Conservation (phyloP, 306 rosid species). For the Acacia crassicarpa region DNA sequence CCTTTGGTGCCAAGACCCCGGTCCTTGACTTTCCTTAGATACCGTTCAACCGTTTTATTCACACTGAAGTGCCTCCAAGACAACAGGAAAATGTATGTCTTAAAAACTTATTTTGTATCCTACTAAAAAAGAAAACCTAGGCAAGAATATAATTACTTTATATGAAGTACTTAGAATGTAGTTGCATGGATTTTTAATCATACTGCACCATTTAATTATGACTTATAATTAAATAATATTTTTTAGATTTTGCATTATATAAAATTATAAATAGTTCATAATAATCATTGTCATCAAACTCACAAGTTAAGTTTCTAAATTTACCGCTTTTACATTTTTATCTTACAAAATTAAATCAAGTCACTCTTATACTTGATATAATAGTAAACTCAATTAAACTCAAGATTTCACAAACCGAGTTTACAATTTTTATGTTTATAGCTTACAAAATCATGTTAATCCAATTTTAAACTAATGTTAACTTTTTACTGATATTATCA, state of each 20-base stretch:
- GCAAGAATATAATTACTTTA: background rate
- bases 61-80: slow-evolving; percentile 58
- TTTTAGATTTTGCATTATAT: background rate
- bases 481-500: too few species aligned
- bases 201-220: background rate
- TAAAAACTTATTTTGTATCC: background rate
- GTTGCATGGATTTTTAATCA: background rate
- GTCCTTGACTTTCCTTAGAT: slow-evolving; percentile 63
- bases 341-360: too few species aligned
- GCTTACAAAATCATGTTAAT: too few species aligned
- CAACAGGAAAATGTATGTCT: background rate
- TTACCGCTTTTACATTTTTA: too few species aligned
- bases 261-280: background rate
- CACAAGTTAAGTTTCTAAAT: too few species aligned
- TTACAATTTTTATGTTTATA: too few species aligned
- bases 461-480: too few species aligned
- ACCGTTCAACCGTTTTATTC: slow-evolving; percentile 77
- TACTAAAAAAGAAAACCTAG: background rate
- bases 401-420: too few species aligned
- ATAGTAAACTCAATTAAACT: too few species aligned
- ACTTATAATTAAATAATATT: background rate
- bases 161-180: background rate
- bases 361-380: too few species aligned
- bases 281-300: too few species aligned
- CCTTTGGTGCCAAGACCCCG: slow-evolving; percentile 28